Percentiles rank a stretch among this genome's conserved stretches.
These are phyloP conservation scores for Scedosporium apiospermum DNA, from an alignment of 2,329 filamentous ascomycete species.

Conservation along the genomic window DNA sequence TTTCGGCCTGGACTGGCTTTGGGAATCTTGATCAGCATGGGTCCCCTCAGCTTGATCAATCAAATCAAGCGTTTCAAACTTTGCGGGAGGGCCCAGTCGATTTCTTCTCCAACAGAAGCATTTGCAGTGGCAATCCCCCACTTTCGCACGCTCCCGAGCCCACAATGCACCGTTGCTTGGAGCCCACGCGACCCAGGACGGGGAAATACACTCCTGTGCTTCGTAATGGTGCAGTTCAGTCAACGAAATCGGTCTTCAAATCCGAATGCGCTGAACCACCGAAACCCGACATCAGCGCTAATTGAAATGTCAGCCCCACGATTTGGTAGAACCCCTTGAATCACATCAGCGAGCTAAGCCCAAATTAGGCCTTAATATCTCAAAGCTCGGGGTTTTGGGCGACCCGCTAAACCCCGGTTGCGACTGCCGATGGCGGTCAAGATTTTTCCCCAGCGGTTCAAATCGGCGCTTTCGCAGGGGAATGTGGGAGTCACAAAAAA, in stretches of 20 bases:
- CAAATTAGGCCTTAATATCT: not conserved
- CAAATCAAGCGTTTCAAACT: no score
- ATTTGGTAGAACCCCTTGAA: not conserved
- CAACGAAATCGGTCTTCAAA: no score
- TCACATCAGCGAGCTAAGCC: not conserved
- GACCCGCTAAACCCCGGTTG: not conserved
- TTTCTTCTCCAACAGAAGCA: no score
- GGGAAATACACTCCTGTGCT: no score
- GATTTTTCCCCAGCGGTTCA: not conserved
- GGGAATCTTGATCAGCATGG: not conserved
- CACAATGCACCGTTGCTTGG: no score
- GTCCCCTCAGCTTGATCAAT: no score
- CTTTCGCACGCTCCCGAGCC: no score
- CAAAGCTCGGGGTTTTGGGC: not conserved
- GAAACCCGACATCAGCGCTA: not conserved
- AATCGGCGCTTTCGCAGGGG: not conserved
- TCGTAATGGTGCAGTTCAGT: no score
- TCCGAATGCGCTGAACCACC: not conserved
- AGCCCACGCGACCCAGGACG: no score
- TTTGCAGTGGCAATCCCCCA: no score
- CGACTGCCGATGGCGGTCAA: conserved; percentile 6
- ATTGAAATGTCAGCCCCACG: not conserved
- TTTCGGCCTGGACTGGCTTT: not conserved
- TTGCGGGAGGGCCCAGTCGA: no score
- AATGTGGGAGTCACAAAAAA: not conserved